Evolutionary conservation across 2,329 filamentous ascomycete species (phyloP), one percentile per base, ranked within the genome.

Genomic region (Bipolaris cookei): DNA sequence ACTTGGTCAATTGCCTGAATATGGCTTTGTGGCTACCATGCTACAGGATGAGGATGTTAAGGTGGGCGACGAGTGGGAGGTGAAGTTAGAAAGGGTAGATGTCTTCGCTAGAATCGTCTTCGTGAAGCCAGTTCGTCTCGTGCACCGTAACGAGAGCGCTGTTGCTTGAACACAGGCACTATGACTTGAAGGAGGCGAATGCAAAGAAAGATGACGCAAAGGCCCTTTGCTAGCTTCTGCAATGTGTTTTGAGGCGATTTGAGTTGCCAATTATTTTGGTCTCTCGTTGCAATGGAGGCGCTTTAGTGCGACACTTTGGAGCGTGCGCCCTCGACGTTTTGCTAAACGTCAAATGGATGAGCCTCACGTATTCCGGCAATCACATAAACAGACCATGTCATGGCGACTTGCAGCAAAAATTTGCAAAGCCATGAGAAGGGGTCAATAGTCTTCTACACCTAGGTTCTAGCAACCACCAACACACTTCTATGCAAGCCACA

Each of bases 31-130:
- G 25, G 62, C 66, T 5, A 28, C 34, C 3, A 43, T 71, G 35
- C 21, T 54, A 8, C 42, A 62, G 39, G 25, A 60, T 30, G 41
- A 63, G 55, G 53, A 65, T 63, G n/a, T 64, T 10, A 44, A 65
- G 49, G 28, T 70, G 14, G 80, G 80, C 13, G 81, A 83, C 63
- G 65, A 76, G 28, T 83, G 80, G 80, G 80, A 82, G 63, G 75
- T 73, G n/a, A 65, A 67, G 58, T 66, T 83, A 8, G 62, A 67
- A 1, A 21, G 49, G 5, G 66, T 82, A 4, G 65, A 80, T 65
- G 47, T 73, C 2, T 81, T 75, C 55, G 21, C 34, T 1, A 60
- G 71, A 47, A 34, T 20, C 1, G 60, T 79, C 30, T 55, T 55
- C n/a, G 60, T 79, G 21, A 69, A 59, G 60, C 76, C 79, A 20